Evolutionary conservation across 108 stramenopile genomes (phyloP), one percentile per base, ranked within the genome.

Genomic region (Parmales sp.): DNA sequence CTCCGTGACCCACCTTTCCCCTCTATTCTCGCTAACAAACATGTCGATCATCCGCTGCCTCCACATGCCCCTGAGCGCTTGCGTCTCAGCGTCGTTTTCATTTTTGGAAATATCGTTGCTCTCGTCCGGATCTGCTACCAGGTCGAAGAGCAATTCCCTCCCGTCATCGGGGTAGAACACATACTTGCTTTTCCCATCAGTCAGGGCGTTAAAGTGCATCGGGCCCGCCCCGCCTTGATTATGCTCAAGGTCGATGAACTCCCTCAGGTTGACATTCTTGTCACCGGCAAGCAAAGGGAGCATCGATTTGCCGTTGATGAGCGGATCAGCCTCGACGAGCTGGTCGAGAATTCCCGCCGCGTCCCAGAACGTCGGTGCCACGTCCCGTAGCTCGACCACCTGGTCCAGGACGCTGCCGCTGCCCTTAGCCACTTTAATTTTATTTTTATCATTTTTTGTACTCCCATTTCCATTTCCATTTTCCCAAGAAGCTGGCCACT

Each of bases 161-260:
- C 72, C 75, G 48, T 65, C 50, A 19, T 11, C 45, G 11, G 75
- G 68, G 64, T 68, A 26, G 67, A 72, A 80, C 29, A 80, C 64
- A 23, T 73, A 80, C 65, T 80, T 80, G 68, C 37, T 19, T 39
- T 41, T 23, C 64, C 11, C 43, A 11, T 50, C 54, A 19, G 22
- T 41, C 19, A 79, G 29, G 11, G 79, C 75, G 63, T 80, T 76
- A 72, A 74, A 78, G 26, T 78, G 77, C 28, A 68, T 72, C 13
- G 39, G 38, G 13, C 6, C 16, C 23, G 25, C 43, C 39, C 76
- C 76, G 9, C 54, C 51, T 2, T 28, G 39, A 18, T 37, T 66
- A 43, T 79, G 78, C 26, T 79, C 78, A 19, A 79, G 25, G 41
- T 79, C 78, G 19, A 79, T 36, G 67, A 67, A 66, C n/a, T 72